Conservation (phyloP, 2,329 filamentous ascomycete genomes). For the Alternaria alternata region DNA sequence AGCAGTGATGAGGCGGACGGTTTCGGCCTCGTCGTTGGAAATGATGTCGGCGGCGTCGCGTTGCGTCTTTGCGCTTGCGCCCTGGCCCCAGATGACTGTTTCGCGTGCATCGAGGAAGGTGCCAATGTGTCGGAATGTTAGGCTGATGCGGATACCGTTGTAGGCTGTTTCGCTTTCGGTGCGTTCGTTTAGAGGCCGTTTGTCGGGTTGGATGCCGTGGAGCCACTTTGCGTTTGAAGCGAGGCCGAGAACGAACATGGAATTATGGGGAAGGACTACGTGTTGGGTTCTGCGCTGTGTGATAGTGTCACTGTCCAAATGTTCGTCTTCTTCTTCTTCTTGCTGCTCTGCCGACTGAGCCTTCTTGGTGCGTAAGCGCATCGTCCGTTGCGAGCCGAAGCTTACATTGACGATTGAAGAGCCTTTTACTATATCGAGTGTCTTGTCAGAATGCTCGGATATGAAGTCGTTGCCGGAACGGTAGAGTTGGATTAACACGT, state of each 20-base stretch:
- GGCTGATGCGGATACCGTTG: conserved; percentile 80
- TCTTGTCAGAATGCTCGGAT: conserved; percentile 96
- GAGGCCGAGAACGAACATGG: conserved; percentile 82
- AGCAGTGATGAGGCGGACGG: conserved; percentile 73
- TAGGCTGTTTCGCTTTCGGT: conserved; percentile 74
- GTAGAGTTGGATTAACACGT: conserved; percentile 92
- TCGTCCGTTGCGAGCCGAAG: conserved; percentile 88
- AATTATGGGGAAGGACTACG: conserved; percentile 84
- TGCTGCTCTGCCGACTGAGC: conserved; percentile 15
- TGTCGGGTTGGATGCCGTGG: conserved; percentile 91
- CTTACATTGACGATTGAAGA: conserved; percentile 93
- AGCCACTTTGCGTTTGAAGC: conserved; percentile 86
- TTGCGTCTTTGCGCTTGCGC: conserved; percentile 74
- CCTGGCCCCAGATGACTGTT: conserved; percentile 87
- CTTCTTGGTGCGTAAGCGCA: conserved; percentile 88
- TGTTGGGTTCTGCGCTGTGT: conserved; percentile 66
- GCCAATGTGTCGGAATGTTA: conserved; percentile 89
- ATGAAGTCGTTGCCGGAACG: conserved; percentile 91
- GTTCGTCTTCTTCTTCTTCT: conserved; percentile 24
- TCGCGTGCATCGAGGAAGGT: conserved; percentile 78
- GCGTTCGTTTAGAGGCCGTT: conserved; percentile 74
- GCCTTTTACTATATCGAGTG: conserved; percentile 81
- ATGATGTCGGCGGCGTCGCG: conserved; percentile 69
- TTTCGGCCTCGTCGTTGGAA: conserved; percentile 72
- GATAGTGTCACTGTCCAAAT: conserved; percentile 22